Conservation (phyloP, 2,329 filamentous ascomycete species). For the Fusarium sp. region DNA sequence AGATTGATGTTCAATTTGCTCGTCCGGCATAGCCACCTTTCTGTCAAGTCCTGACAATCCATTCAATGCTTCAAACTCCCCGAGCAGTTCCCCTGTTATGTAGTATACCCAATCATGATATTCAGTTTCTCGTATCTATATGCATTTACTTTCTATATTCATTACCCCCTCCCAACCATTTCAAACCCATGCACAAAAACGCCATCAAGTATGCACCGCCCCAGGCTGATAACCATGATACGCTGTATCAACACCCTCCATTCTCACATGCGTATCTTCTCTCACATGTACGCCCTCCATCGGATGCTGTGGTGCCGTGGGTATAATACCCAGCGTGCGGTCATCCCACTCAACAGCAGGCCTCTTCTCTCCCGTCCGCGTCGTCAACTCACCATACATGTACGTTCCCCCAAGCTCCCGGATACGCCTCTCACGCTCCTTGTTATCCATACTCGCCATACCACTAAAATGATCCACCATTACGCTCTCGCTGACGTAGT, state of each 20-base stretch:
- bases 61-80: background rate
- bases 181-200: background rate
- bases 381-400: slow-evolving; percentile 41
- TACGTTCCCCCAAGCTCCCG: slow-evolving; percentile 41
- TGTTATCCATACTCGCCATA: slow-evolving; percentile 36
- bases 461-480: slow-evolving; percentile 43
- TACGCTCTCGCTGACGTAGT: slow-evolving; percentile 52
- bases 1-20: background rate
- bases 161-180: background rate
- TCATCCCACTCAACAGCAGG: slow-evolving; percentile 45
- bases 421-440: slow-evolving; percentile 38
- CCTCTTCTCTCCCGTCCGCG: slow-evolving; percentile 32
- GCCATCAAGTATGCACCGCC: background rate
- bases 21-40: background rate
- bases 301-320: slow-evolving; percentile 12
- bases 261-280: slow-evolving; percentile 8
- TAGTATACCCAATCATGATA: background rate
- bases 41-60: background rate
- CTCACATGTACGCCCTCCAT: slow-evolving; percentile 4
- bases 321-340: slow-evolving; percentile 24
- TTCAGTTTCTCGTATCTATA: background rate
- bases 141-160: background rate
- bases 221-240: slow-evolving; percentile 35
- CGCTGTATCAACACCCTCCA: slow-evolving; percentile 36
- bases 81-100: background rate